Conservation (phyloP, 2,329 filamentous ascomycete species). For the Botryosphaeria agaves region DNA sequence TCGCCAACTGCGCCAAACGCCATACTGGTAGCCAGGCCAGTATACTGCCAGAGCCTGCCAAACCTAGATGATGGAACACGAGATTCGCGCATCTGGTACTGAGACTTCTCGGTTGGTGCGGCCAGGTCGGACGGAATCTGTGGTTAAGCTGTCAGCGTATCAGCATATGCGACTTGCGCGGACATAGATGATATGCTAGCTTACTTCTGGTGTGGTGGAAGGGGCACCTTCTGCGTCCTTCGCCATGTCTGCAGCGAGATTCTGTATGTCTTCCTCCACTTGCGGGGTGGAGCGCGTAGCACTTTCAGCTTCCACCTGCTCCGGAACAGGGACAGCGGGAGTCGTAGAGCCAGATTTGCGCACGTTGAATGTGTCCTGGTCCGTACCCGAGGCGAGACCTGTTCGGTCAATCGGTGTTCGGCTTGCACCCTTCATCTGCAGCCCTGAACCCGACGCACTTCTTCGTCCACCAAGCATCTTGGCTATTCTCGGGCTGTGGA, state of each 20-base stretch:
- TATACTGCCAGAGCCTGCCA: conserved; percentile 85
- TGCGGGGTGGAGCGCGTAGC: conserved; percentile 5
- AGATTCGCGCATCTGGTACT: conserved; percentile 69
- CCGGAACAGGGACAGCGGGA: conserved; percentile 3
- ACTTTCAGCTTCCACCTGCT: conserved; percentile 5
- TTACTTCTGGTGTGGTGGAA: conserved; percentile 13
- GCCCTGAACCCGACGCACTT: too few relatives aligned
- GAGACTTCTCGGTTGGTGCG: conserved; percentile 13
- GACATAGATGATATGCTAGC: conserved; percentile 3
- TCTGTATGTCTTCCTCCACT: conserved; percentile 21
- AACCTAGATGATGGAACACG: conserved; percentile 77
- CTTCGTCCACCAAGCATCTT: conserved; percentile 35
- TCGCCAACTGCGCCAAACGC: conserved; percentile 82
- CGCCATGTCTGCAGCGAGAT: conserved; percentile 29
- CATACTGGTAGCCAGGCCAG: conserved; percentile 87
- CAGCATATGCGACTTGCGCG: conserved; percentile 13
- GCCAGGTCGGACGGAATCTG: conserved; percentile 16
- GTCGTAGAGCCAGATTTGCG: conserved; percentile 5
- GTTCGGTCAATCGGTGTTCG: conserved; percentile 19
- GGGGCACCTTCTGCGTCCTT: conserved; percentile 19
- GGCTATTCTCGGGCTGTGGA: conserved; percentile 41
- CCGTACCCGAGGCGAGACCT: conserved; percentile 16
- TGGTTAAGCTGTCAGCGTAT: conserved; percentile 25
- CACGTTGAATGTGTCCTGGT: conserved; percentile 19
- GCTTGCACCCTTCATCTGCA: conserved; percentile 13